Percentiles rank a stretch among this genome's conserved stretches.
Evolutionary conservation across 1,284 basidiomycete species (phyloP).

Genomic region (Phylloporus gajari): DNA sequence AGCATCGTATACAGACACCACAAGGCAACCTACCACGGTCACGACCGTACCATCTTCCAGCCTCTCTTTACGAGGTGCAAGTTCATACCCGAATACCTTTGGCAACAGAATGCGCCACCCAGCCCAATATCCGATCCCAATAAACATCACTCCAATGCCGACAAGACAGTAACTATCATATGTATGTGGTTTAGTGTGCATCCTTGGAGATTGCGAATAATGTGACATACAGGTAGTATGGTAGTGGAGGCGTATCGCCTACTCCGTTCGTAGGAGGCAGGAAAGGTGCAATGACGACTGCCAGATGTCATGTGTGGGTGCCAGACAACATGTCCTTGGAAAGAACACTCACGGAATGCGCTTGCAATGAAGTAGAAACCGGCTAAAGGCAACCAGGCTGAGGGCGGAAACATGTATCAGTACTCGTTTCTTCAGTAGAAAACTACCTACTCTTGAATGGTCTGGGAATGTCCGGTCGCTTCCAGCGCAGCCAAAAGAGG

Average conservation of each 20-base stretch:
- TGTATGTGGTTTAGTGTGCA: not conserved
- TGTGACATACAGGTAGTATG: slow-evolving; percentile 63
- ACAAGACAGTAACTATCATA: slow-evolving; percentile 62
- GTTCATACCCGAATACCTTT: slow-evolving; percentile 58
- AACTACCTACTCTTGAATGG: slow-evolving; percentile 63
- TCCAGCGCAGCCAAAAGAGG: slow-evolving; percentile 67
- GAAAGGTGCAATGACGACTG: slow-evolving; percentile 30
- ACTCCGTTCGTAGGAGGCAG: slow-evolving; percentile 52
- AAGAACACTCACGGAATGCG: slow-evolving; percentile 54
- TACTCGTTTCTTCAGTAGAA: not conserved
- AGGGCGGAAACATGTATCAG: not conserved
- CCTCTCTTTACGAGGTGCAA: slow-evolving; percentile 58
- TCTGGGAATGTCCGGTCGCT: slow-evolving; percentile 55
- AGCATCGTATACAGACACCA: too few relatives aligned
- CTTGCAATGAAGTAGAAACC: slow-evolving; percentile 65
- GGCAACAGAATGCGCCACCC: too few relatives aligned
- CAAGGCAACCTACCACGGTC: slow-evolving; percentile 62
- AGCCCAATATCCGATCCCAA: slow-evolving; percentile 67
- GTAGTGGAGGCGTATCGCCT: slow-evolving; percentile 68
- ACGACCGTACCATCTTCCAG: slow-evolving; percentile 67
- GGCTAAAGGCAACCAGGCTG: slow-evolving; percentile 68
- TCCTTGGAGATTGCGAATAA: not conserved
- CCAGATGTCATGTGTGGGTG: not conserved
- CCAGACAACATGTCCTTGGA: not conserved
- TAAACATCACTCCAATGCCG: slow-evolving; percentile 59